Conservation (phyloP, 73 alveolate genomes). For the Paramecium tetraurelia region DNA sequence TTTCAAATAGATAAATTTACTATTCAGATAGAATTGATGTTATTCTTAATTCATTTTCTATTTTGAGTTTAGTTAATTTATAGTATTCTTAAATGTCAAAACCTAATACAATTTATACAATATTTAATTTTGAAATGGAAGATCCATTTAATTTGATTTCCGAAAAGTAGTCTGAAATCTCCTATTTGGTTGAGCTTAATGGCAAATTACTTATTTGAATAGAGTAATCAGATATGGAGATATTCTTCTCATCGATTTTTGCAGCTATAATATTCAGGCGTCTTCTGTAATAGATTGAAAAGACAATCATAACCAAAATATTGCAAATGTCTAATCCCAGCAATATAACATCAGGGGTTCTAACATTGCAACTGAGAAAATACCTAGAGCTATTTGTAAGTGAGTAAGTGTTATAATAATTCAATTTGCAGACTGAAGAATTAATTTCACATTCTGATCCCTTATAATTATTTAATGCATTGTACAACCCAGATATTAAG, state of each 20-base stretch:
- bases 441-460: background rate
- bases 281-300: background rate
- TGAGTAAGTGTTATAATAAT: constrained; percentile 7
- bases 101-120: background rate
- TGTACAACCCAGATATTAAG: background rate
- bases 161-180: background rate
- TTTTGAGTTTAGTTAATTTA: background rate
- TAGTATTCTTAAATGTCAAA: background rate
- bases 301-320: background rate
- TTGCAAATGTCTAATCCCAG: background rate
- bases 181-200: background rate
- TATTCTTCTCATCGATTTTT: background rate
- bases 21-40: background rate
- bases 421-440: background rate
- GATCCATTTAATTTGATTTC: background rate
- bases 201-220: constrained; percentile 21
- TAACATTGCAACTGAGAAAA: background rate
- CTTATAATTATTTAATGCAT: background rate
- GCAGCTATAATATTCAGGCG: background rate
- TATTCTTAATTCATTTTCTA: background rate
- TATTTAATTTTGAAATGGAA: background rate
- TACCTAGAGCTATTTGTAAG: constrained; percentile 5
- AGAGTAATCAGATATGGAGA: constrained; percentile 21
- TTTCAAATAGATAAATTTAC: background rate
- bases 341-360: background rate